Conservation (phyloP, 2,329 filamentous ascomycete species). For the Sporothrix phasma region DNA sequence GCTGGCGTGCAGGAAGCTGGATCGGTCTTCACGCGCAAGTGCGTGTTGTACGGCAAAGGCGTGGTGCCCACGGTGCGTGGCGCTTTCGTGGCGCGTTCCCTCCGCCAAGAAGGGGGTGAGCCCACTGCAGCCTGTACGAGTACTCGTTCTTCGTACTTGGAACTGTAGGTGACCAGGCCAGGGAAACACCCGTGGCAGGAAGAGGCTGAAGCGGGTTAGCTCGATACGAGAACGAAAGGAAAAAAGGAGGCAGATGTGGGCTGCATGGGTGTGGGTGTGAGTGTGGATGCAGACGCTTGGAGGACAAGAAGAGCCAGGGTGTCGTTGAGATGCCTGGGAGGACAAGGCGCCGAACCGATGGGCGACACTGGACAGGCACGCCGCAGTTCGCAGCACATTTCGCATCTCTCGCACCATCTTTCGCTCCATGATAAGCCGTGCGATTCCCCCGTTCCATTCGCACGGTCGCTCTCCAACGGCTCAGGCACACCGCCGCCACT, state of each 20-base stretch:
- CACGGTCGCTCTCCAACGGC: too few species aligned
- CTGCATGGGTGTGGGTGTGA: background rate
- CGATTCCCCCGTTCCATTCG: too few species aligned
- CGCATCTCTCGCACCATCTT: background rate
- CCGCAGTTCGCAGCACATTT: background rate
- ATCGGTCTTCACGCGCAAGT: background rate
- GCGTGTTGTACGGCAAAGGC: background rate
- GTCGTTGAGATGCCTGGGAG: background rate
- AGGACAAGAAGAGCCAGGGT: background rate
- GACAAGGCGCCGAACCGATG: slow-evolving; percentile 4
- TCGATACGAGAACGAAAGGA: background rate
- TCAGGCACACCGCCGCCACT: background rate
- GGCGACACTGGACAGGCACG: background rate
- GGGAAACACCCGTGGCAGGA: background rate
- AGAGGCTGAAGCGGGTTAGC: slow-evolving; percentile 10
- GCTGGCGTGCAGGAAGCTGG: background rate
- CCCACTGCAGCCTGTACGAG: too few species aligned
- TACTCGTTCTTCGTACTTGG: too few species aligned
- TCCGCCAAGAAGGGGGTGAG: background rate
- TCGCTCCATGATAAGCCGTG: background rate
- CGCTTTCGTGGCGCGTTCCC: background rate
- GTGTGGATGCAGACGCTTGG: background rate
- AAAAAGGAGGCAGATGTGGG: slow-evolving; percentile 5
- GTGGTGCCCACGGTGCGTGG: background rate
- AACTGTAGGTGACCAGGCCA: background rate